Evolutionary conservation across 2,329 filamentous ascomycete species (phyloP).

Genomic region (Dothistroma pini): DNA sequence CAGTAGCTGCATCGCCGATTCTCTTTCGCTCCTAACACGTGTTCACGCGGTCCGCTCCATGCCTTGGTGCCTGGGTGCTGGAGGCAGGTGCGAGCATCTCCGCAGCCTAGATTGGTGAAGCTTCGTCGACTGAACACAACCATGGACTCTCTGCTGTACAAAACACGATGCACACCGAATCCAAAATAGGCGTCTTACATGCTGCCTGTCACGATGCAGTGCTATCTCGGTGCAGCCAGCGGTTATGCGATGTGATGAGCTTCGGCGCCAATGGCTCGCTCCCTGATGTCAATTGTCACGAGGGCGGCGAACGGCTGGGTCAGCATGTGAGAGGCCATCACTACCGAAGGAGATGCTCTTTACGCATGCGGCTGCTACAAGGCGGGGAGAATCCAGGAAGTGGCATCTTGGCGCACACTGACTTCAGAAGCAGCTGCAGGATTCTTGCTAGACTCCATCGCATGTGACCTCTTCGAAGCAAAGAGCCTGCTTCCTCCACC

Average conservation of each 20-base stretch:
- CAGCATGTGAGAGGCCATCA: not conserved
- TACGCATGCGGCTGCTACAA: not conserved
- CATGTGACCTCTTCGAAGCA: constrained; percentile 9
- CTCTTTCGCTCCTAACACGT: too few species aligned
- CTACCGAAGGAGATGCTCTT: not conserved
- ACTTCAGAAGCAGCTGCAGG: constrained; percentile 8
- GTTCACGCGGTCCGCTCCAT: too few species aligned
- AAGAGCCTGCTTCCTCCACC: not conserved
- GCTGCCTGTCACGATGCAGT: constrained; percentile 1
- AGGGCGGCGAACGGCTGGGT: not conserved
- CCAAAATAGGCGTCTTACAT: not conserved
- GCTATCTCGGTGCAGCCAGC: not conserved
- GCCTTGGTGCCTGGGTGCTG: too few species aligned
- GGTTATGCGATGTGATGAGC: constrained; percentile 10
- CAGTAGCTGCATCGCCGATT: too few species aligned
- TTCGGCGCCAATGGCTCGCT: constrained; percentile 4
- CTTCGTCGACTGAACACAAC: not conserved
- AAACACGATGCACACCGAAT: not conserved
- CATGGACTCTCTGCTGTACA: not conserved
- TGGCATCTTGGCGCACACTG: constrained; percentile 8
- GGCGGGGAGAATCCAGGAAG: not conserved
- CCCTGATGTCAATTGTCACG: not conserved
- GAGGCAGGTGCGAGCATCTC: not conserved
- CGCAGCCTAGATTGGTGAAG: not conserved
- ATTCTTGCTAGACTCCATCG: not conserved